phyloP scores from a whole-genome alignment of 306 rosid genomes.

The Sicyos edulis region DNA sequence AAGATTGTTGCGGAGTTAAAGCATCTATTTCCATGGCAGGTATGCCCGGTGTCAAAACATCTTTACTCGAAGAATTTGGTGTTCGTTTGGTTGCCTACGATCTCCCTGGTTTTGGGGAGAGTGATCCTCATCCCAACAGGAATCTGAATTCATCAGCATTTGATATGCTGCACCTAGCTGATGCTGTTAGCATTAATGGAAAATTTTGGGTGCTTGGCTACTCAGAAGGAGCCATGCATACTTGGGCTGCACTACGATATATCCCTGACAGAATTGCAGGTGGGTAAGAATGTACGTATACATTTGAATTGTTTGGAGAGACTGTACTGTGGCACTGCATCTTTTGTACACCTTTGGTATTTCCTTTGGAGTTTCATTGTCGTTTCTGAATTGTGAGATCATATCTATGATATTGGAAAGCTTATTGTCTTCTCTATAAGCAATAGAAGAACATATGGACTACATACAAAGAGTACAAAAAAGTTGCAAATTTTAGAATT shows the following conservation, averaged over 20 bases:
- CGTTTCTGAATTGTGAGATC: neutral
- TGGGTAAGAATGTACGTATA: conserved; percentile 13
- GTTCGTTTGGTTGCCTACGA: conserved; percentile 74
- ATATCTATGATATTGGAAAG: neutral
- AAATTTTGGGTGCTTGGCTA: conserved; percentile 90
- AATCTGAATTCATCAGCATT: conserved; percentile 75
- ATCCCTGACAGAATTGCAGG: conserved; percentile 91
- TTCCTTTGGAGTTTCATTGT: neutral
- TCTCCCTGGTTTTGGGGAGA: conserved; percentile 99
- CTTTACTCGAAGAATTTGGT: conserved; percentile 81
- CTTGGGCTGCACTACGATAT: conserved; percentile 83
- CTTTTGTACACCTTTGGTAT: neutral
- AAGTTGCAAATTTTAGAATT: neutral
- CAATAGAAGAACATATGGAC: neutral
- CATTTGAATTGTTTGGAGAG: neutral
- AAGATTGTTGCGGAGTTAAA: conserved; percentile 15
- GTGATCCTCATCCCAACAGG: conserved; percentile 82
- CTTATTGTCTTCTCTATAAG: neutral
- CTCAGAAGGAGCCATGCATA: conserved; percentile 79
- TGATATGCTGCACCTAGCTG: conserved; percentile 64
- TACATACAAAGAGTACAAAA: neutral
- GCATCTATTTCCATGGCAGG: conserved; percentile 35
- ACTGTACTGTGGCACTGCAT: neutral
- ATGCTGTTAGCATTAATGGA: conserved; percentile 56
- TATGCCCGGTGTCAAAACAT: conserved; percentile 63